A percentile compares a stretch with the other conserved stretches of the same genome.
Conservation (phyloP, 1,284 basidiomycete species). For the Cutaneotrichosporon cutaneum region DNA sequence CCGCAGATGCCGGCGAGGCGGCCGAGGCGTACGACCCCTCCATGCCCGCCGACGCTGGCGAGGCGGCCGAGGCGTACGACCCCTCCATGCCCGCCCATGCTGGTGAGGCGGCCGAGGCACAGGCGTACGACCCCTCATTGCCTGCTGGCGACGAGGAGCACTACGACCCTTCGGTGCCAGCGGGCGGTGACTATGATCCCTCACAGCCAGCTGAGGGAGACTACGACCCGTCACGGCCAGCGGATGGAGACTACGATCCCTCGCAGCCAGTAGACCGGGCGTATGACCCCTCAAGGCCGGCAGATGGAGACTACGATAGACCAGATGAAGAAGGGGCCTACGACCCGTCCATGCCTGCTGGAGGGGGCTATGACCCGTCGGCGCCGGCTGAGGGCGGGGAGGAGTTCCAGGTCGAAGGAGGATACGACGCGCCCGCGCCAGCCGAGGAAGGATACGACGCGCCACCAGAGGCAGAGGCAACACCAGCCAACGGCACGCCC, state of each 20-base stretch:
- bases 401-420: background rate
- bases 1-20: no score
- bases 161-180: slow-evolving; percentile 11
- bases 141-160: slow-evolving; percentile 3
- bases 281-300: background rate
- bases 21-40: no score
- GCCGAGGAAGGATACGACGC: slow-evolving; percentile 6
- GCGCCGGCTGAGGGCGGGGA: slow-evolving; percentile 7
- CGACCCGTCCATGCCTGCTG: slow-evolving; percentile 12
- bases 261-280: background rate
- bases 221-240: slow-evolving; percentile 14
- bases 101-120: no score
- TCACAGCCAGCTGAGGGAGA: slow-evolving; percentile 4
- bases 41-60: no score
- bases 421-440: slow-evolving; percentile 8
- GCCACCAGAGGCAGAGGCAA: background rate
- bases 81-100: no score
- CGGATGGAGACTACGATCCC: background rate
- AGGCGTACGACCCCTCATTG: no score
- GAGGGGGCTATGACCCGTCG: slow-evolving; percentile 6
- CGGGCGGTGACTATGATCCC: slow-evolving; percentile 7
- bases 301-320: background rate
- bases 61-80: no score
- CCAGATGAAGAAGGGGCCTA: background rate
- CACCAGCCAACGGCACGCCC: slow-evolving; percentile 9